A percentile compares a stretch with the other conserved stretches of the same genome.
phyloP scores from a whole-genome alignment of 1,284 basidiomycete genomes.

The Cutaneotrichosporon arboriforme region DNA sequence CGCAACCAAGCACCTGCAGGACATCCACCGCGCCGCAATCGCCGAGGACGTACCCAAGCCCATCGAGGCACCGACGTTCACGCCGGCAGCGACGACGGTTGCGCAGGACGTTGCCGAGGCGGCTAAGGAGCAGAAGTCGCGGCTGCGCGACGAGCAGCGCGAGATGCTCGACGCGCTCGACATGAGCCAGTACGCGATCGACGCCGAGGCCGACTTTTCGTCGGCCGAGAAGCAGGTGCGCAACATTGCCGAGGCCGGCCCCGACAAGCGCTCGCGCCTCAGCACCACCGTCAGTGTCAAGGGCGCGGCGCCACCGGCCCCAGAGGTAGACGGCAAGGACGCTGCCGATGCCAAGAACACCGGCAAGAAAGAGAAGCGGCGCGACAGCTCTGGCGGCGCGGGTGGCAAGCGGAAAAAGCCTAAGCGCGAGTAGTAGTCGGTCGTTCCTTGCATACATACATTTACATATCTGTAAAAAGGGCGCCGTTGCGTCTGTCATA shows the following conservation, averaged over 20 bases:
- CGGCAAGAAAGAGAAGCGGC: constrained; percentile 16
- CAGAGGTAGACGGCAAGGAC: constrained; percentile 54
- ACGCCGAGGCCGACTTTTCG: constrained; percentile 66
- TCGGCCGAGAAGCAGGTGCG: constrained; percentile 66
- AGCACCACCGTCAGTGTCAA: constrained; percentile 73
- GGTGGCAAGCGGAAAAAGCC: constrained; percentile 12
- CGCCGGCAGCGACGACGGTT: constrained; percentile 47
- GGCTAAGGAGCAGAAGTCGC: constrained; percentile 41
- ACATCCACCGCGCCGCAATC: constrained; percentile 74
- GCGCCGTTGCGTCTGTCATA: too few relatives aligned
- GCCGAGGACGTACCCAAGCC: constrained; percentile 54
- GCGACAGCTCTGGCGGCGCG: background rate
- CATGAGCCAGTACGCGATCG: constrained; percentile 77
- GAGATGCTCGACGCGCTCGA: constrained; percentile 81
- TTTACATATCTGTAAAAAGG: too few relatives aligned
- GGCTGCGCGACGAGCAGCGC: constrained; percentile 55
- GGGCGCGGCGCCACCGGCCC: constrained; percentile 47
- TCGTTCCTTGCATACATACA: constrained; percentile 2
- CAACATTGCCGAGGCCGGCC: constrained; percentile 48
- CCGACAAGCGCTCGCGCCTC: constrained; percentile 49
- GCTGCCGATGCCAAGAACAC: constrained; percentile 50
- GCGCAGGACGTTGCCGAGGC: constrained; percentile 58
- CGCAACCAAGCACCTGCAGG: constrained; percentile 70
- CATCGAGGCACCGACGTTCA: constrained; percentile 9
- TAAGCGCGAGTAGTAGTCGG: constrained; percentile 4